phyloP scores from a whole-genome alignment of 2,329 filamentous ascomycete genomes.

The Sclerotinia trifoliorum region DNA sequence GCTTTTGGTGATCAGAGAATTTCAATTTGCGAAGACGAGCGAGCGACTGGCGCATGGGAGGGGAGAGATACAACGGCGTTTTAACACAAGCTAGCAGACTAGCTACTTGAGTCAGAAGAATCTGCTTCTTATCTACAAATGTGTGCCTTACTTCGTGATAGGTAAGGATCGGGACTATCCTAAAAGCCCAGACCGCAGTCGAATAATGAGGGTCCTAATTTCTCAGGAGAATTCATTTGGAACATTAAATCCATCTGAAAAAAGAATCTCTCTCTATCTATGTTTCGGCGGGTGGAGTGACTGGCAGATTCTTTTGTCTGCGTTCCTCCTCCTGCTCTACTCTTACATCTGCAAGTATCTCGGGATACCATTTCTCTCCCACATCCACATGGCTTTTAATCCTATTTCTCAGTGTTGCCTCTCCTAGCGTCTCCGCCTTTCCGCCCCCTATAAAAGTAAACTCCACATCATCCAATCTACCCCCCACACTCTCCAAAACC shows the following conservation, averaged over 20 bases:
- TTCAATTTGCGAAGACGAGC: slow-evolving; percentile 17
- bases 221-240: background rate
- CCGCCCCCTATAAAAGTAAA: slow-evolving; percentile 75
- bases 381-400: slow-evolving; percentile 88
- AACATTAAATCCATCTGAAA: background rate
- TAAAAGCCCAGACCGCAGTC: background rate
- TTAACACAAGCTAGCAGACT: slow-evolving; percentile 19
- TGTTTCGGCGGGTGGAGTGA: slow-evolving; percentile 16
- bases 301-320: slow-evolving; percentile 25
- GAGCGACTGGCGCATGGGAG: slow-evolving; percentile 34
- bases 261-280: background rate
- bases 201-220: background rate
- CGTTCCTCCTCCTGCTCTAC: slow-evolving; percentile 54
- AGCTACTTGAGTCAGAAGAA: slow-evolving; percentile 18
- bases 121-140: slow-evolving; percentile 13
- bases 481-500: slow-evolving; percentile 56
- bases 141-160: background rate
- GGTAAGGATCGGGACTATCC: background rate
- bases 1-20: slow-evolving; percentile 10
- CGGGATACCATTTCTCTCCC: slow-evolving; percentile 75
- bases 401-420: slow-evolving; percentile 80
- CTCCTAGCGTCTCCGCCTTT: slow-evolving; percentile 65
- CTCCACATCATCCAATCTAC: slow-evolving; percentile 71
- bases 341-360: slow-evolving; percentile 53
- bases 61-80: slow-evolving; percentile 27